phyloP scores from a whole-genome alignment of 257 asterid genomes.

The Prunella vulgaris region DNA sequence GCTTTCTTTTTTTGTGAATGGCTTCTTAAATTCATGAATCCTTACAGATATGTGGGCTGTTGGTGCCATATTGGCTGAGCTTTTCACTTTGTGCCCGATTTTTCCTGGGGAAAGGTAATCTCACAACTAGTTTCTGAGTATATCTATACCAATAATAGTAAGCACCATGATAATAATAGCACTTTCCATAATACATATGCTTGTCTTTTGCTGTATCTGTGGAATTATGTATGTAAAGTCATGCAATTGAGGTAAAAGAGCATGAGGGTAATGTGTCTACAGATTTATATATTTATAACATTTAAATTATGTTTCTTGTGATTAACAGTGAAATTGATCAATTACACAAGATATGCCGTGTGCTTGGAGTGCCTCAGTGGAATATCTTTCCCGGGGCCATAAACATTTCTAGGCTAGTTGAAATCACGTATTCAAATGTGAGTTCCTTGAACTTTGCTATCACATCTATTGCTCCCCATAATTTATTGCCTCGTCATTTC shows the following conservation, averaged over 20 bases:
- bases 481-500: conserved; percentile 5
- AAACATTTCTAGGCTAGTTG: conserved; percentile 55
- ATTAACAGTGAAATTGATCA: conserved; percentile 89
- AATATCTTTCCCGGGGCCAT: conserved; percentile 68
- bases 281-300: background rate
- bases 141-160: background rate
- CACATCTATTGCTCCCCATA: background rate
- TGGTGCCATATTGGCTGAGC: conserved; percentile 96
- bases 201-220: background rate
- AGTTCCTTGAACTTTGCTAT: conserved; percentile 26
- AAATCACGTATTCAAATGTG: conserved; percentile 58
- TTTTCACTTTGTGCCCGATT: conserved; percentile 78
- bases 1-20: background rate
- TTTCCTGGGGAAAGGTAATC: conserved; percentile 96
- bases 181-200: background rate
- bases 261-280: background rate
- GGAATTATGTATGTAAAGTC: background rate
- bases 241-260: background rate
- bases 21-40: conserved; percentile 20
- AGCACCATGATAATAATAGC: too few relatives aligned
- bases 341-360: conserved; percentile 84
- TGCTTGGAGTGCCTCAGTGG: conserved; percentile 88
- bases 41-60: conserved; percentile 95
- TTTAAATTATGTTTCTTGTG: conserved; percentile 16
- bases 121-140: conserved; percentile 16